These are phyloP conservation scores for Pseudogymnoascus sp. DNA, from an alignment of 2,329 filamentous ascomycete genomes.

Conservation along the genomic window DNA sequence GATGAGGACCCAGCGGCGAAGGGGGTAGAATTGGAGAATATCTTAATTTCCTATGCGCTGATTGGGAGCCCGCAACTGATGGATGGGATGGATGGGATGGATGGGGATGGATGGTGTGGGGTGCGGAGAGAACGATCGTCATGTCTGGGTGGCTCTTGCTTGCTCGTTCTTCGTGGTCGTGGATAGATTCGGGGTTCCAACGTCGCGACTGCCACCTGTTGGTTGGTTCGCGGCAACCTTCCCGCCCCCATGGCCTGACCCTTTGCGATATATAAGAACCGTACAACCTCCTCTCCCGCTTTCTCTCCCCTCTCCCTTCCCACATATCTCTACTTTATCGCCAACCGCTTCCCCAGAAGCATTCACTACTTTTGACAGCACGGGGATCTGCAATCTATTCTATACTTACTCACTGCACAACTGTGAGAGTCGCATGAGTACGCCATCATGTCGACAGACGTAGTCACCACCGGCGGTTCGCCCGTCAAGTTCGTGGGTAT, in stretches of 20 bases:
- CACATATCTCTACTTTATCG: neutral
- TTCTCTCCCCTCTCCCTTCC: neutral
- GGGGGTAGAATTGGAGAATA: conserved; percentile 8
- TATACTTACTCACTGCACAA: conserved; percentile 4
- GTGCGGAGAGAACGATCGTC: conserved; percentile 6
- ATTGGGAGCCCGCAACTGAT: conserved; percentile 6
- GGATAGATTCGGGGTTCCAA: neutral
- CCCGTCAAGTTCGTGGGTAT: conserved; percentile 54
- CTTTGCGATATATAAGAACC: neutral
- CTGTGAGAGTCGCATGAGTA: conserved; percentile 8
- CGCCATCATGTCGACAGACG: conserved; percentile 1
- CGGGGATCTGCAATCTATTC: neutral
- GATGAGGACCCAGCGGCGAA: conserved; percentile 9
- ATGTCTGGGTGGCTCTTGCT: neutral
- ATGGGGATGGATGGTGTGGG: neutral
- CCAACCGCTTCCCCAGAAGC: neutral
- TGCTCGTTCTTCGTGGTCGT: neutral
- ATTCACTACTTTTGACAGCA: neutral
- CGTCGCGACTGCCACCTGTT: neutral
- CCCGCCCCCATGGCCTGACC: conserved; percentile 6
- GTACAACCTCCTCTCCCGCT: neutral
- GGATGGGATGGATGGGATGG: neutral
- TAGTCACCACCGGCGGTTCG: neutral
- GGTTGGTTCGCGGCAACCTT: neutral
- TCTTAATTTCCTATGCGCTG: conserved; percentile 1